Evolutionary conservation across 768 basidiomycete species (phyloP).

Genomic region (Artomyces pyxidatus): DNA sequence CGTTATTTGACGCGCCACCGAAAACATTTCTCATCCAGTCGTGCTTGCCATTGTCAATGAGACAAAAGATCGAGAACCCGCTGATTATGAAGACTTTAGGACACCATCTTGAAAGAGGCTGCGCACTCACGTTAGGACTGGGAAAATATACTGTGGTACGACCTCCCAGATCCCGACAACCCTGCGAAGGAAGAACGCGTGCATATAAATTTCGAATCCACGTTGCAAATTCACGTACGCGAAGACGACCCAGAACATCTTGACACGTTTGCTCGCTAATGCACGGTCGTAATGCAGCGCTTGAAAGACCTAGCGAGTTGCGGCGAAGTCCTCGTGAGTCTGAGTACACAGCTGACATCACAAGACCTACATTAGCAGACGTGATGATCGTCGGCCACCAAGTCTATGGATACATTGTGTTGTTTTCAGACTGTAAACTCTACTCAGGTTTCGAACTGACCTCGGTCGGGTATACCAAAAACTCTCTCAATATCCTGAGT

Average conservation of each 20-base stretch:
- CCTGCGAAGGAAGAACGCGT: conserved; percentile 1
- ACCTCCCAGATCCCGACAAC: conserved; percentile 24
- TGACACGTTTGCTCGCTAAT: conserved; percentile 30
- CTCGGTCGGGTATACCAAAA: conserved; percentile 19
- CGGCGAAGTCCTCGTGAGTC: too few relatives aligned
- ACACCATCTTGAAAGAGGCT: neutral
- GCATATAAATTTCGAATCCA: conserved; percentile 8
- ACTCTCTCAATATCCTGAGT: conserved; percentile 17
- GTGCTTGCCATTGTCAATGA: conserved; percentile 20
- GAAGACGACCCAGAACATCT: conserved; percentile 33
- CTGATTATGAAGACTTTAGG: too few relatives aligned
- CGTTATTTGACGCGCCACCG: conserved; percentile 30
- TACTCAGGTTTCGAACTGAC: neutral
- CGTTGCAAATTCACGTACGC: conserved; percentile 19
- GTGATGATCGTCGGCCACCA: conserved; percentile 9
- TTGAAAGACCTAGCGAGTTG: conserved; percentile 27
- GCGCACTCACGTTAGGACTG: conserved; percentile 15
- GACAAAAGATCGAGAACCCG: conserved; percentile 26
- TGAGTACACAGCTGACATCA: too few relatives aligned
- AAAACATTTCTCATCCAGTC: conserved; percentile 29
- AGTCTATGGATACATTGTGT: conserved; percentile 1
- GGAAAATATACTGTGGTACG: conserved; percentile 32
- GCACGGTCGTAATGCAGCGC: conserved; percentile 30
- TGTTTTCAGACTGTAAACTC: too few relatives aligned
- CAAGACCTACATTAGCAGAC: neutral